Evolutionary conservation across 2,329 filamentous ascomycete genomes (phyloP), one percentile per base, ranked within the genome.

Genomic region (Chrysoporthe cubensis): DNA sequence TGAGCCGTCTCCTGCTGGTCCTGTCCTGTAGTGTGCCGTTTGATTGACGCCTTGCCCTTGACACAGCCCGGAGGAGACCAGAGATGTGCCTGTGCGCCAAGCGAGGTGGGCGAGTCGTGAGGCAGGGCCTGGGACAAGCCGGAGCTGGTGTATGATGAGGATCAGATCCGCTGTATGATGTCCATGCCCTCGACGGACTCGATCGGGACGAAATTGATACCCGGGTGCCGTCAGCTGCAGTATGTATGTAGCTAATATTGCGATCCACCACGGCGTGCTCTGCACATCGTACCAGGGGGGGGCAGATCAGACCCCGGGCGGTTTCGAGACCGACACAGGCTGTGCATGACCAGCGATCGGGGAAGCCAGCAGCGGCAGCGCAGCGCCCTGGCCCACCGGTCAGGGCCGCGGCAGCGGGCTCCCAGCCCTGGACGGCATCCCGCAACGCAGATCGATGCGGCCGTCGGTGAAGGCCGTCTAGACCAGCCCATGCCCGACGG

Each of bases 361-460:
- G 50, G 21, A 32, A 21, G 26, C 13, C 9, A 21, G 14, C 50
- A 54, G 50, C 50, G 50, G 26, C 50, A 54, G 50, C 50, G 21
- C 26, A 26, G 26, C 26, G 26, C 26, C 26, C 26, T 26, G 26
- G 26, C 26, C 26, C 26, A 26, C 26, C 26, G 26, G 26, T 32
- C n/a, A 52, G 21, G 21, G 14, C 50, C 13, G 50, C 26, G 26
- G 48, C 26, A 16, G 7, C 21, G 50, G 50, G 11, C 50, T 32
- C 32, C 46, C 50, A 54, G 50, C 32, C 13, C 7, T 54, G 50
- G 16, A 16, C 11, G 21, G 50, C 50, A 34, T 34, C 26, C 32
- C 50, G 13, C 26, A 54, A 34, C 26, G 50, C 50, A 54, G 50
- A 34, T 54, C 50, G 50, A 54, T 54, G 50, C 50, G 50, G 50